Evolutionary conservation across 805 yeast species (phyloP), one percentile per base, ranked within the genome.

Genomic region (Lachancea kluyveri): DNA sequence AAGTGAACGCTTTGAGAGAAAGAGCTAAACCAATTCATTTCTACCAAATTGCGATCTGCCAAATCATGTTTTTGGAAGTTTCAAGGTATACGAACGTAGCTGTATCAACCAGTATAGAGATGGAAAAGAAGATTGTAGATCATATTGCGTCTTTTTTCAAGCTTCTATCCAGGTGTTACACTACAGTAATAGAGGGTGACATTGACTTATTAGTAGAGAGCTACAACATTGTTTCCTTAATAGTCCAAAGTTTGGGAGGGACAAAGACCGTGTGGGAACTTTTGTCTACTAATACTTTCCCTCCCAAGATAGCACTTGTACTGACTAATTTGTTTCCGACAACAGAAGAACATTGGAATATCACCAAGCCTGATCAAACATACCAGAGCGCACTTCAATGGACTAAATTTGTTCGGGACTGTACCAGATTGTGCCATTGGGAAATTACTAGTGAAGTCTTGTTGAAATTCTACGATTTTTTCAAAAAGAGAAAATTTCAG

Each of bases 401-500:
- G 11, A 37, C 54, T 8, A 33, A 31, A 6, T 46, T 50, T 19
- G 28, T 50, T 4, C 31, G 36, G 3, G 42, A 37, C 27, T 39
- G 50, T 27, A 20, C 24, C 8, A 50, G 49, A 18, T 9, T 20
- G 16, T 28, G 33, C 20, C 59, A 60, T 8, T 60, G 65, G 67
- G 48, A 39, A 13, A 39, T 68, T 11, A 53, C 52, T 26, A 51
- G 65, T 28, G 67, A 67, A 13, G 78, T 84, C 32, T 59, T 84
- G 17, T 71, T 77, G 36, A 28, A 24, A 8, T 26, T 53, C 13
- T 44, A 54, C 28, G 34, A 36, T 7, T 33, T 48, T 5, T 50
- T 52, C 23, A 55, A 51, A 24, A 43, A 28, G 14, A 36, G 54
- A 31, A 44, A 54, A 26, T 57, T 46, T 32, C 35, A 36, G 14